phyloP scores from a whole-genome alignment of 331 rosid genomes.

The Acacia pycnantha region DNA sequence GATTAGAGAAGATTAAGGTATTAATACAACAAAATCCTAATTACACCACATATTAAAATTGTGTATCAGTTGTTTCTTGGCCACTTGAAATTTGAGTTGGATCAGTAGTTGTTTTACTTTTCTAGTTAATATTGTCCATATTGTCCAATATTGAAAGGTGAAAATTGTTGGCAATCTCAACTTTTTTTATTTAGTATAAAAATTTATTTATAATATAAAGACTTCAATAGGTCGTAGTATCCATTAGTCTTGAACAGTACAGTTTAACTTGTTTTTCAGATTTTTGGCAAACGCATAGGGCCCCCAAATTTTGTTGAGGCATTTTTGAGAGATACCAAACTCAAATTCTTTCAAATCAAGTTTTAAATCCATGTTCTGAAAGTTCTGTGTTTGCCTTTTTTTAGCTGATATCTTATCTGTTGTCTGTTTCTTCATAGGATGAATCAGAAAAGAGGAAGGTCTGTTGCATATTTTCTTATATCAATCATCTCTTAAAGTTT shows the following conservation, averaged over 20 bases:
- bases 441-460: constrained; percentile 56
- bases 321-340: background rate
- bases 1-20: constrained; percentile 66
- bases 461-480: constrained; percentile 35
- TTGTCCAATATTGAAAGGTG: background rate
- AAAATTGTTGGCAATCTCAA: constrained; percentile 2
- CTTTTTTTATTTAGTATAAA: background rate
- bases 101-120: background rate
- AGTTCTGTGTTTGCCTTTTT: background rate
- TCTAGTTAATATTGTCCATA: background rate
- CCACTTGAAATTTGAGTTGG: background rate
- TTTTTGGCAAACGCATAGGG: background rate
- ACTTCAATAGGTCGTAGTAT: background rate
- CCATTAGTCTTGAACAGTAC: background rate
- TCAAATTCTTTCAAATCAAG: background rate
- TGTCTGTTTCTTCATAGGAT: constrained; percentile 45
- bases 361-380: background rate
- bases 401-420: background rate
- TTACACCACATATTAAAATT: background rate
- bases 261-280: background rate
- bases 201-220: background rate
- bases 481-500: constrained; percentile 52
- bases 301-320: background rate
- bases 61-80: background rate
- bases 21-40: constrained; percentile 6